Base-by-base conservation (phyloP, 176 grass and related monocot genomes). In the Ensete glaucum region DNA sequence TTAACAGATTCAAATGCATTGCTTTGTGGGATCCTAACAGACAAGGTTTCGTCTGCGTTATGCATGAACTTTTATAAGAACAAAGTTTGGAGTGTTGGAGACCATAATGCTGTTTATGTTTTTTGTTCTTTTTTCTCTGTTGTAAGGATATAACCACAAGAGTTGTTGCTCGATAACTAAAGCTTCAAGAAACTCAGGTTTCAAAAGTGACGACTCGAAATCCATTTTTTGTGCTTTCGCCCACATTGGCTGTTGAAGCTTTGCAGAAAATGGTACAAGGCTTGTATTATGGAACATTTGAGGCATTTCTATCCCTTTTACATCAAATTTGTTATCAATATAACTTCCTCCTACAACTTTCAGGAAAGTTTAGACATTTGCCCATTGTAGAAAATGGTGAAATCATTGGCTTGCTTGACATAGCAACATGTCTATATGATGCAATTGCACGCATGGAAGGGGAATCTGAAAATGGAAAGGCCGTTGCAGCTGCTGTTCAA, bases 211-310 rank as follows among this genome's bases (percentile, higher is more conserved):
- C 94, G 95, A 91, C 90, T 10, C 83, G 90, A 79, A 99, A 99
- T 52, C 95, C 95, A 51, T 76, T 87, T n/a, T 94, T 99, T 63
- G 90, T 99, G 83, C 90, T 94, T 0, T 82, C 88, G 1, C 90
- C 94, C 66, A 99, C 90, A 17, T 77, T 94, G 24, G 95, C 95
- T 0, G 90, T 99, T 1, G 95, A 99, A 77, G 95, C 95, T 15
- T 79, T 99, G 83, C 95, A 99, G 78, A 99, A 99, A 81, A 99
- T 99, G 95, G 90, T 99, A 62, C 95, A 91, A 91, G 90, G 95
- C 94, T 65, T 68, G 84, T 82, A 21, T 54, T 2, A 15, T 17
- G 2, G 11, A 57, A 57, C 12, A 14, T 69, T 10, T 19, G 56
- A 4, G 12, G 24, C 17, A 69, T 48, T 16, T 65, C 8, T 29